Conservation (phyloP, 1,284 basidiomycete genomes). For the Moniliella sp. region DNA sequence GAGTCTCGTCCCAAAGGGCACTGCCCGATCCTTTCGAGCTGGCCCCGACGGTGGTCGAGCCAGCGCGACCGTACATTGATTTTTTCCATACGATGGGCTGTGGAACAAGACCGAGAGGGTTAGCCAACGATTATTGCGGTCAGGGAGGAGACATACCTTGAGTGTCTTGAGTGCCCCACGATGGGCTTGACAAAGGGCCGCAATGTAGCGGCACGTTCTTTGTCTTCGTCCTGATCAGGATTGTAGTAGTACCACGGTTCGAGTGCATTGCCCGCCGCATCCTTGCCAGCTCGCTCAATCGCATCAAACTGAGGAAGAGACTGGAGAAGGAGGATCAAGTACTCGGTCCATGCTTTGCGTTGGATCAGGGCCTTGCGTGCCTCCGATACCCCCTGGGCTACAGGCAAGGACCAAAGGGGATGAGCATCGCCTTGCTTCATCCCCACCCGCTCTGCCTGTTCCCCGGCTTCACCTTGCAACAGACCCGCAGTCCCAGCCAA, state of each 20-base stretch:
- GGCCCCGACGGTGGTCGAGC: too few species aligned
- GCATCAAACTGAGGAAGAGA: constrained; percentile 22
- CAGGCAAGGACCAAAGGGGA: too few species aligned
- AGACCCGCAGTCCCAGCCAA: constrained; percentile 20
- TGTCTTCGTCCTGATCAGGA: constrained; percentile 23
- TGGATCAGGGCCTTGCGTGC: neutral
- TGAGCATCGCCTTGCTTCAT: neutral
- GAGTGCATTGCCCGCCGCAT: constrained; percentile 24
- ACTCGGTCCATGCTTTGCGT: constrained; percentile 26
- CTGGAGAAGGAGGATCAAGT: constrained; percentile 20
- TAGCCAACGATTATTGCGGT: constrained; percentile 1
- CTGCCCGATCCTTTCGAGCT: too few species aligned
- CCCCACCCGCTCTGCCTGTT: neutral
- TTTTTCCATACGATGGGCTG: constrained; percentile 29
- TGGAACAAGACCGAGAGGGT: neutral
- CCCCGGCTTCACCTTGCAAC: constrained; percentile 9
- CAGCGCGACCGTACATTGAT: constrained; percentile 13
- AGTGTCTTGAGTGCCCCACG: constrained; percentile 27
- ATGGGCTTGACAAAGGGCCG: constrained; percentile 29
- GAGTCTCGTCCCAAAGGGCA: constrained; percentile 28
- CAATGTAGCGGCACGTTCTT: constrained; percentile 23
- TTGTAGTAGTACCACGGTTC: constrained; percentile 33
- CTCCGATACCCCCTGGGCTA: neutral
- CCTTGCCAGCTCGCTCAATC: constrained; percentile 28
- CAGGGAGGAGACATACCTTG: constrained; percentile 10